Base-by-base conservation (phyloP, 352 stramenopile genomes). In the Phytophthora cryptogea region DNA sequence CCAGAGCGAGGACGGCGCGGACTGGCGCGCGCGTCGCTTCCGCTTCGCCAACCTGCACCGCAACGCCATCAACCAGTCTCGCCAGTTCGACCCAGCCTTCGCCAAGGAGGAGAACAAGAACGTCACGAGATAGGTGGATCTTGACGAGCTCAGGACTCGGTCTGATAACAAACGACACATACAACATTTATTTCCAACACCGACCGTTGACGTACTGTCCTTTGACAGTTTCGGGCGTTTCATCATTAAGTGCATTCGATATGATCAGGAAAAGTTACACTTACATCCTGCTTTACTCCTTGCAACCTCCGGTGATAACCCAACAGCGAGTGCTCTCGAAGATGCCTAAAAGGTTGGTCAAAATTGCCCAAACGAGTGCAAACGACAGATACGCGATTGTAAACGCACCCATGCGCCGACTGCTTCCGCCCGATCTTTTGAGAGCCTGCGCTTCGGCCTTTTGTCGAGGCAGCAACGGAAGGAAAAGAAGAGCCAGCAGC, bases 51-150 rank as follows among this genome's bases (percentile, higher is more conserved):
- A 82, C 63, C 64, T 81, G 44, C 64, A 68, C 46, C 72, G 70
- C 62, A 83, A 86, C 63, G 53, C 73, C 49, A 83, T 86, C 69
- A 84, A 87, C 66, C 77, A 87, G 74, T 87, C 77, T 20, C 75
- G 58, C 23, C 74, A 87, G 65, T 87, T 78, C 60, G 77, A 83
- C 54, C 51, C 57, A 8, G 58, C 79, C 16, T 87, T 70, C 49
- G 66, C 50, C 32, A 82, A 82, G 62, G 58, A 78, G n/a, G 74
- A 82, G 69, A 87, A 84, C 69, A 61, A 76, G 60, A 41, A 14
- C 26, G 59, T 84, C 47, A 37, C 59, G 44, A 65, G 72, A 66
- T 79, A 80, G 36, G 57, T 27, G 23, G 20, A 2, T 23, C 20
- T 23, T 23, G 20, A 23, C 20, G 20, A 23, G 20, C 20, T 23